phyloP scores from a whole-genome alignment of 176 grass and related monocot genomes.

The Bothriochloa decipiens region DNA sequence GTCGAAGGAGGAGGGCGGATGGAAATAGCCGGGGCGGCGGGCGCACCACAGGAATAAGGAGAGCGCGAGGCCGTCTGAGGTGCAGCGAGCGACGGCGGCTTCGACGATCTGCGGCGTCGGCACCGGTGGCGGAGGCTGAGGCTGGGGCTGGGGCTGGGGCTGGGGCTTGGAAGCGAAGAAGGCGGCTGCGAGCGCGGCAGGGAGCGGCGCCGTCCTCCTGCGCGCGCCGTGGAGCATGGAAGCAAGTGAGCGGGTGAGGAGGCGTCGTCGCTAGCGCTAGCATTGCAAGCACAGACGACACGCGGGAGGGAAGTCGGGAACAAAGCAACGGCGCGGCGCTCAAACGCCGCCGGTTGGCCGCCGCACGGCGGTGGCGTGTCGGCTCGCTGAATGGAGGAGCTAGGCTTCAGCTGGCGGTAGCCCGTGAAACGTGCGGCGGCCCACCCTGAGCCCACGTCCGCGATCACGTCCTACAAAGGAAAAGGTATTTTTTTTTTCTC shows the following conservation, averaged over 20 bases:
- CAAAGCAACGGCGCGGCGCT: background rate
- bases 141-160: background rate
- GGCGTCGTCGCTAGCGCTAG: constrained; percentile 39
- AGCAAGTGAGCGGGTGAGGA: constrained; percentile 13
- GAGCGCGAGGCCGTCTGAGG: constrained; percentile 69
- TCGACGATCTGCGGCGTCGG: constrained; percentile 62
- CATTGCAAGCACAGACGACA: constrained; percentile 32
- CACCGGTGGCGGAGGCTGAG: background rate
- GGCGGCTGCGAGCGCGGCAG: constrained; percentile 41
- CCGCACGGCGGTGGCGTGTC: background rate
- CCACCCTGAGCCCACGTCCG: background rate
- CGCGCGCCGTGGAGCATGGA: constrained; percentile 50
- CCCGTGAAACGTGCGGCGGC: constrained; percentile 5
- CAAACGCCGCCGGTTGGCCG: constrained; percentile 17
- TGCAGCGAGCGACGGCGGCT: constrained; percentile 53
- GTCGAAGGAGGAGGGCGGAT: constrained; percentile 70
- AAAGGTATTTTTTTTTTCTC: too few relatives aligned
- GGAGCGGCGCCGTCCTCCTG: constrained; percentile 41
- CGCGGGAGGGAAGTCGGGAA: background rate
- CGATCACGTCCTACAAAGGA: background rate
- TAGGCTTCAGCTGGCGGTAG: background rate
- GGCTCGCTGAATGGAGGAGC: background rate
- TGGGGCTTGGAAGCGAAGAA: constrained; percentile 34
- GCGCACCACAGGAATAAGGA: constrained; percentile 92
- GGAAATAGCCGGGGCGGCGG: constrained; percentile 72